Evolutionary conservation across 2,329 filamentous ascomycete species (phyloP).

Genomic region (Fusarium mexicanum): DNA sequence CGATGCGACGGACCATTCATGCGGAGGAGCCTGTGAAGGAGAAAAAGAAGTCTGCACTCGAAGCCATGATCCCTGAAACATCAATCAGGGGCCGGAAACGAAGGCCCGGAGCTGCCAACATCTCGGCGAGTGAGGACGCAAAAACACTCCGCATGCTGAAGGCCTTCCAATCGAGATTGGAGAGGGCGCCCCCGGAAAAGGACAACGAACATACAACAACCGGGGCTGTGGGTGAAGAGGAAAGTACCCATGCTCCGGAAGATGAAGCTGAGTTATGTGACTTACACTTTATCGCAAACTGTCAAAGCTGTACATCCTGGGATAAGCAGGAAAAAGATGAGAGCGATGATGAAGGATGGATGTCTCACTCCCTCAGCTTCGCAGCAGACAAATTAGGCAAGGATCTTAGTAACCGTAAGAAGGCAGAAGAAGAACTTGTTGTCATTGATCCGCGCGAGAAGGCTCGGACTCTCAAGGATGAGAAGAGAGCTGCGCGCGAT

Average conservation of each 20-base stretch:
- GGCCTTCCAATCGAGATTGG: constrained; percentile 82
- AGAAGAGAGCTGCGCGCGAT: constrained; percentile 68
- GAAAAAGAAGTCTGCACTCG: constrained; percentile 73
- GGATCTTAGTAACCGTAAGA: constrained; percentile 87
- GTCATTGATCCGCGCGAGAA: constrained; percentile 94
- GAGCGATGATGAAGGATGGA: constrained; percentile 77
- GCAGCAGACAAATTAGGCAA: constrained; percentile 91
- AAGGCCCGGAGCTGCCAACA: constrained; percentile 64
- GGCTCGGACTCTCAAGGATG: constrained; percentile 75
- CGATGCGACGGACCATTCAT: constrained; percentile 75
- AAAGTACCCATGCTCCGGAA: constrained; percentile 50
- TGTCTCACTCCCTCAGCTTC: constrained; percentile 86
- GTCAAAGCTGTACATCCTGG: constrained; percentile 90
- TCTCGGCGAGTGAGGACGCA: constrained; percentile 66
- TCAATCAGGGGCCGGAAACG: constrained; percentile 77
- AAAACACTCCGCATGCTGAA: constrained; percentile 76
- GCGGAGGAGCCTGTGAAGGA: constrained; percentile 59
- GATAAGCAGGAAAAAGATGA: constrained; percentile 71
- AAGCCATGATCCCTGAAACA: constrained; percentile 78
- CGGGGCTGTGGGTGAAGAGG: constrained; percentile 41
- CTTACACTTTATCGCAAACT: constrained; percentile 94
- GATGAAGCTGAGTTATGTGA: constrained; percentile 85
- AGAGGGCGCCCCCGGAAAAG: constrained; percentile 58
- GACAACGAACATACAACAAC: constrained; percentile 34
- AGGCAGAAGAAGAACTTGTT: constrained; percentile 89